These are phyloP conservation scores for Nakazawaea peltata DNA, from an alignment of 805 yeast species.

Conservation along the genomic window DNA sequence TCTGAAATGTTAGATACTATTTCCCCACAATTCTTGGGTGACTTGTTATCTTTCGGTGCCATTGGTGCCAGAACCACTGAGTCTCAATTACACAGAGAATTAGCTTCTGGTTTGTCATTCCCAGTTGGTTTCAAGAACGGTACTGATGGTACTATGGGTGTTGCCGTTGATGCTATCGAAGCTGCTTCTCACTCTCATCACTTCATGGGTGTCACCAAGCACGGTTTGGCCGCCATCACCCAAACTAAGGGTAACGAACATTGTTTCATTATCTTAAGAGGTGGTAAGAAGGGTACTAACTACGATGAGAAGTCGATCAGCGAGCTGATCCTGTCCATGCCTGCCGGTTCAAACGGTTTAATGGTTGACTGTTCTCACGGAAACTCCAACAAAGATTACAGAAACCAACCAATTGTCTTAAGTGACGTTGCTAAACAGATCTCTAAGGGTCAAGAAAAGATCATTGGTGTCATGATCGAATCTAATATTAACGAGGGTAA, in stretches of 20 bases:
- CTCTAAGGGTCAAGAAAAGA: constrained; percentile 65
- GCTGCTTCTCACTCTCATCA: constrained; percentile 92
- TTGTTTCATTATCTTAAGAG: constrained; percentile 91
- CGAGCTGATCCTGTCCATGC: constrained; percentile 61
- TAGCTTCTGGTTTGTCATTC: constrained; percentile 97
- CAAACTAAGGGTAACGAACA: constrained; percentile 93
- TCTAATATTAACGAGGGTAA: constrained; percentile 86
- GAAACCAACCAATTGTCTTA: constrained; percentile 93
- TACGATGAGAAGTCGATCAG: constrained; percentile 76
- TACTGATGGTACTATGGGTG: constrained; percentile 90
- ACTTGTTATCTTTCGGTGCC: constrained; percentile 89
- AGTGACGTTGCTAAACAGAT: constrained; percentile 76
- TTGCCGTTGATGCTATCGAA: constrained; percentile 89
- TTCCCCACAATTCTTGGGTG: constrained; percentile 92
- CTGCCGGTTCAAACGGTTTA: constrained; percentile 39
- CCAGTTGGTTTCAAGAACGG: constrained; percentile 99
- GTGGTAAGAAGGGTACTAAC: constrained; percentile 92
- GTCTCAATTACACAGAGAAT: constrained; percentile 95
- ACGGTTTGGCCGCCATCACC: constrained; percentile 94
- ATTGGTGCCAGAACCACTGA: constrained; percentile 99
- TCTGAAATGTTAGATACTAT: constrained; percentile 98
- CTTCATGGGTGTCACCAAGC: constrained; percentile 95
- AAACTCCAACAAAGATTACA: constrained; percentile 88
- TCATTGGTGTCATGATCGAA: constrained; percentile 95
- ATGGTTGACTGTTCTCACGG: constrained; percentile 99